These are phyloP conservation scores for Amanita inopinata DNA, from an alignment of 768 basidiomycete species.

Conservation along the genomic window DNA sequence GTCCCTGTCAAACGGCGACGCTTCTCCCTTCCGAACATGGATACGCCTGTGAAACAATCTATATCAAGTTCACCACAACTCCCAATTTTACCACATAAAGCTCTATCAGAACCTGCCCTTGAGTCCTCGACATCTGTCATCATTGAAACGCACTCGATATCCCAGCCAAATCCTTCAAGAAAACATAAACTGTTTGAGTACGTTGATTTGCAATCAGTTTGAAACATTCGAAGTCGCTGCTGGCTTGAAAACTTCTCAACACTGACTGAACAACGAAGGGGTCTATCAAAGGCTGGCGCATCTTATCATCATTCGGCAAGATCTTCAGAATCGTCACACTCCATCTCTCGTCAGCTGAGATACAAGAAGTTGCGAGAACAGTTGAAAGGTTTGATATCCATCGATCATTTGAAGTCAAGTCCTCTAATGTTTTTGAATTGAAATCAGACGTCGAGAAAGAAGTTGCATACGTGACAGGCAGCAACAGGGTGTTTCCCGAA, in stretches of 20 bases:
- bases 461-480: too few species aligned
- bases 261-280: not conserved
- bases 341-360: too few species aligned
- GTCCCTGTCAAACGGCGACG: not conserved
- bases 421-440: too few species aligned
- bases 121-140: not conserved
- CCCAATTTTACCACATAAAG: not conserved
- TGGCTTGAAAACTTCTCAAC: not conserved
- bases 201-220: not conserved
- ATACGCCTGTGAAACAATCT: too few species aligned
- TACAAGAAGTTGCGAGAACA: too few species aligned
- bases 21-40: too few species aligned
- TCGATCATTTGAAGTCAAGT: too few species aligned
- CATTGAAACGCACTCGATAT: not conserved
- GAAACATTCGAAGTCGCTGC: not conserved
- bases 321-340: too few species aligned
- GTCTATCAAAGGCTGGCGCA: too few species aligned
- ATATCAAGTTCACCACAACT: not conserved
- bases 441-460: too few species aligned
- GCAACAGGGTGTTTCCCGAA: too few species aligned
- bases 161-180: not conserved
- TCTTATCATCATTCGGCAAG: not conserved
- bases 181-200: constrained; percentile 6
- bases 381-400: too few species aligned
- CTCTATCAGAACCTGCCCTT: not conserved